Percentiles rank a stretch among this genome's conserved stretches.
phyloP scores from a whole-genome alignment of 495 filamentous ascomycete species.

The Hypoxylon trugodes region DNA sequence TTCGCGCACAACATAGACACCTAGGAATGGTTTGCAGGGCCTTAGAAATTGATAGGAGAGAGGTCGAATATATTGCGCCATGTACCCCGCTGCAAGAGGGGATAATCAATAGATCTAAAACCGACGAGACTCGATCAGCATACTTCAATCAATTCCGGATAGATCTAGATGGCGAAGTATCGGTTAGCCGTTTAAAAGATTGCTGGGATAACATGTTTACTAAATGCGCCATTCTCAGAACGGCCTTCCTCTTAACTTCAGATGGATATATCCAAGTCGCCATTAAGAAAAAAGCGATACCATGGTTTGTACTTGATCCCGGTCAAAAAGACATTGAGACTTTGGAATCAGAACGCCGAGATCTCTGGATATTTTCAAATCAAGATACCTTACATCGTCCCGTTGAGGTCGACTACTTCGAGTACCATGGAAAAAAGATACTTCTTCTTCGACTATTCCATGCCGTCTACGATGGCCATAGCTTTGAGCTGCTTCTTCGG shows the following conservation, averaged over 20 bases:
- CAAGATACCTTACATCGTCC: slow-evolving; percentile 48
- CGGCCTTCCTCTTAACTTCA: slow-evolving; percentile 68
- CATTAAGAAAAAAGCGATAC: slow-evolving; percentile 53
- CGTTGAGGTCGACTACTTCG: slow-evolving; percentile 47
- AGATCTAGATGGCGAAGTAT: slow-evolving; percentile 51
- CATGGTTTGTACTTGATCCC: slow-evolving; percentile 55
- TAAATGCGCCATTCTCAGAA: slow-evolving; percentile 68
- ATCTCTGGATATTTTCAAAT: slow-evolving; percentile 55
- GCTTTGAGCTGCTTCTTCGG: slow-evolving; percentile 71
- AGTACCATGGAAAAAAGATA: slow-evolving; percentile 39
- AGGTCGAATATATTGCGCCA: slow-evolving; percentile 75
- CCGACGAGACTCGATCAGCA: slow-evolving; percentile 55
- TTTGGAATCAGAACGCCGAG: slow-evolving; percentile 38
- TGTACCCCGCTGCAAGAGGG: slow-evolving; percentile 84
- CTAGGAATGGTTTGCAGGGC: slow-evolving; percentile 41
- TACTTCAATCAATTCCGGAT: slow-evolving; percentile 80
- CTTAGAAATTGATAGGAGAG: slow-evolving; percentile 24
- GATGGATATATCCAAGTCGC: slow-evolving; percentile 79
- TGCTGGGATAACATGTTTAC: slow-evolving; percentile 62
- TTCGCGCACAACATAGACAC: slow-evolving; percentile 66
- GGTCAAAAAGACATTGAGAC: slow-evolving; percentile 40
- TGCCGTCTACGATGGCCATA: slow-evolving; percentile 87
- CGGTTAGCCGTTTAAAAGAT: slow-evolving; percentile 51
- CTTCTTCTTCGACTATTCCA: slow-evolving; percentile 79
- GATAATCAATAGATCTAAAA: slow-evolving; percentile 74